phyloP scores from a whole-genome alignment of 495 filamentous ascomycete species.

The Extremus antarcticus region DNA sequence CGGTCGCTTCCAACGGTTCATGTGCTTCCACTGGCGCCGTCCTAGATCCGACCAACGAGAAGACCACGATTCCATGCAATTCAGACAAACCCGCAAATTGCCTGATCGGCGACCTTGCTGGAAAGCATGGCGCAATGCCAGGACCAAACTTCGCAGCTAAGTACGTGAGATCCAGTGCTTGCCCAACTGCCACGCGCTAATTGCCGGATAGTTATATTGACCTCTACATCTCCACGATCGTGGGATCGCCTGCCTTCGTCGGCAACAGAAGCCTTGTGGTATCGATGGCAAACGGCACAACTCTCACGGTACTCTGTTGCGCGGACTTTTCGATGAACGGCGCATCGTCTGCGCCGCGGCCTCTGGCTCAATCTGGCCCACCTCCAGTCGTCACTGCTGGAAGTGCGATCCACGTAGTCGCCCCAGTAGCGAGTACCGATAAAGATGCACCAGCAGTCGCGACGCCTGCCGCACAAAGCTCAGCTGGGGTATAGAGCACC shows the following conservation, averaged over 20 bases:
- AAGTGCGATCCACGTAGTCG: neutral
- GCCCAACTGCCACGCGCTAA: neutral
- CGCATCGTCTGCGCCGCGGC: neutral
- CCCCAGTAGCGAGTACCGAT: no score
- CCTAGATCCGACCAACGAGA: slow-evolving; percentile 55
- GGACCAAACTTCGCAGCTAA: slow-evolving; percentile 27
- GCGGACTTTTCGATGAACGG: slow-evolving; percentile 47
- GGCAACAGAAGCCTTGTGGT: slow-evolving; percentile 71
- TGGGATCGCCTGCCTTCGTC: slow-evolving; percentile 53
- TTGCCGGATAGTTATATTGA: slow-evolving; percentile 45
- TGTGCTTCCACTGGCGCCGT: slow-evolving; percentile 54
- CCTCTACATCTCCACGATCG: slow-evolving; percentile 53
- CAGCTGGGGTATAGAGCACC: neutral
- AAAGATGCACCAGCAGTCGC: neutral
- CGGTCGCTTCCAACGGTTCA: slow-evolving; percentile 65
- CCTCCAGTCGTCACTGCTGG: neutral
- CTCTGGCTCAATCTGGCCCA: neutral
- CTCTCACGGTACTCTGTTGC: slow-evolving; percentile 58
- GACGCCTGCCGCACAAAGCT: neutral
- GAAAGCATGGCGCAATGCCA: slow-evolving; percentile 65
- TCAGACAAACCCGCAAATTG: slow-evolving; percentile 49
- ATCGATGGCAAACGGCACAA: slow-evolving; percentile 59
- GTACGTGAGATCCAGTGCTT: slow-evolving; percentile 19
- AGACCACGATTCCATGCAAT: slow-evolving; percentile 51
- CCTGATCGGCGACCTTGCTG: slow-evolving; percentile 73